phyloP scores from a whole-genome alignment of 768 basidiomycete genomes.

The Boletus sp. region DNA sequence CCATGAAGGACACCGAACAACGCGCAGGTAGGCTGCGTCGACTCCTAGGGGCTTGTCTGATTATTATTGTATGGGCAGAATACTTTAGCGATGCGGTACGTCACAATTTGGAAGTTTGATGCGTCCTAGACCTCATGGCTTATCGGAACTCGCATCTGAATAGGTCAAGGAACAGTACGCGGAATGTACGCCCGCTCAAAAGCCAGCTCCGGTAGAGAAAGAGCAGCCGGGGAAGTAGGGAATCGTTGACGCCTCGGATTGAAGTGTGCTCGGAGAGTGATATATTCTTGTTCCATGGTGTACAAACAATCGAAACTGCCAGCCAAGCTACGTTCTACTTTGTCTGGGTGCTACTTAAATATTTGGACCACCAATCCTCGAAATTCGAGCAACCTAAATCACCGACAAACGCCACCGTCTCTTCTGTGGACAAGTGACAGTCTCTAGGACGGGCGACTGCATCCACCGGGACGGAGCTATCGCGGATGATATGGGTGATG shows the following conservation, averaged over 20 bases:
- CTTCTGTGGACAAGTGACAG: slow-evolving; percentile 72
- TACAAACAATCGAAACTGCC: slow-evolving; percentile 5
- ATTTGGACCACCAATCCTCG: slow-evolving; percentile 79
- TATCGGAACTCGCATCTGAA: neutral
- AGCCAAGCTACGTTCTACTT: slow-evolving; percentile 9
- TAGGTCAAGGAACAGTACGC: slow-evolving; percentile 28
- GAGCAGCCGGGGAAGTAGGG: neutral
- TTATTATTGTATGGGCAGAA: slow-evolving; percentile 7
- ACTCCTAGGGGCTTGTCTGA: neutral
- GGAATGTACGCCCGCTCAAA: slow-evolving; percentile 2
- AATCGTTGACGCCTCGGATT: neutral
- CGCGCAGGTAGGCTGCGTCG: slow-evolving; percentile 38
- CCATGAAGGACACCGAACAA: slow-evolving; percentile 42
- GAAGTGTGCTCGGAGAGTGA: neutral
- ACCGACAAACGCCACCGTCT: slow-evolving; percentile 68
- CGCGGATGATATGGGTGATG: slow-evolving; percentile 73
- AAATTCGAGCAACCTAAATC: slow-evolving; percentile 66
- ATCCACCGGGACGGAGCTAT: slow-evolving; percentile 62
- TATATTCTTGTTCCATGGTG: neutral
- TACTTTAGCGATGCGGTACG: slow-evolving; percentile 33
- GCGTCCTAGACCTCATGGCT: neutral
- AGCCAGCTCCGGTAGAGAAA: slow-evolving; percentile 14
- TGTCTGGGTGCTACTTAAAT: slow-evolving; percentile 33
- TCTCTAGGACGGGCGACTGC: slow-evolving; percentile 79
- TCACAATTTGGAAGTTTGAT: neutral